Evolutionary conservation across 1,139 yeast genomes (phyloP), one percentile per base, ranked within the genome.

Genomic region (Pichia cactophila): DNA sequence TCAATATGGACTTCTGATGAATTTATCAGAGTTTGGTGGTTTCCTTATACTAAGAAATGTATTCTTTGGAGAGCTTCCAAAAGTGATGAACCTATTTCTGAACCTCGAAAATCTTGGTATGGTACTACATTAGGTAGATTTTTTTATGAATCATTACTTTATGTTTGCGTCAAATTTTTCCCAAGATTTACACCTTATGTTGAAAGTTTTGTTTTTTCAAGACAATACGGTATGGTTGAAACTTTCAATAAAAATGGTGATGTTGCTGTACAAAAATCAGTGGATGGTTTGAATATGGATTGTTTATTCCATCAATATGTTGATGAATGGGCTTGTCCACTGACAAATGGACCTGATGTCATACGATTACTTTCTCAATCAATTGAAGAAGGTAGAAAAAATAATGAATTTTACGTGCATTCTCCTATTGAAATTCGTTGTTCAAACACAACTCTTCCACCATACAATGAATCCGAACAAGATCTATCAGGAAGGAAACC

Each of bases 391-490:
- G 96, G 95, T 33, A 82, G 83, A 35, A 60, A 65, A 7, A 64
- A 69, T 7, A 80, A 80, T 45, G 80, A 79, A 31, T 90, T 76
- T 67, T 92, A 75, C 61, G 96, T 89, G 16, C 97, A 92, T 67
- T 95, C 96, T 23, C 98, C 98, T 36, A 81, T 92, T 56, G 98
- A 92, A 69, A 89, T 92, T 38, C 81, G 98, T 61, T 87, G 96
- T 59, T 84, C 96, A 12, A 92, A 92, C 64, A 85, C 90, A 6
- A 86, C 95, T 37, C 54, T 57, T 46, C 59, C 63, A 16, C 26
- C 50, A n/a, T n/a, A 8, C 10, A 28, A 45, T 29, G 49, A 29
- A 11, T 61, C 62, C 5, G 65, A 67, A 8, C 63, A 60, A 49
- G 72, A 71, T 52, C 58, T 71, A 33, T 52, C 63, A 2, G 55